Evolutionary conservation across 108 stramenopile genomes (phyloP).

Genomic region (Aurantiochytrium sp.): DNA sequence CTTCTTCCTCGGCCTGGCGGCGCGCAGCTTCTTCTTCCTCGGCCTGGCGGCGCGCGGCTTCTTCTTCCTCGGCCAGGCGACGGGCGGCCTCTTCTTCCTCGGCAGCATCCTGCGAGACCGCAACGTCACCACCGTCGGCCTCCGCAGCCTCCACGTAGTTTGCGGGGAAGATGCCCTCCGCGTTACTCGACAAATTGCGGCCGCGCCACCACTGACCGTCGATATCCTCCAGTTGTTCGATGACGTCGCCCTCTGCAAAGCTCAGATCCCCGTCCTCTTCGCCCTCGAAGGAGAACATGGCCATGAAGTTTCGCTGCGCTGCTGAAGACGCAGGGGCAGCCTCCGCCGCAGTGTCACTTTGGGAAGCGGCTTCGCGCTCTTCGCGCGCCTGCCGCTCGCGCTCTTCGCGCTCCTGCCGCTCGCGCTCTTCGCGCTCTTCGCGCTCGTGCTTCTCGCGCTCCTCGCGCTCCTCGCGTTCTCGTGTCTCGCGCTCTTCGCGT

Average conservation of each 20-base stretch:
- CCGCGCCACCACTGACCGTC: constrained; percentile 18
- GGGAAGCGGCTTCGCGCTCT: too few species aligned
- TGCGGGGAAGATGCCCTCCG: background rate
- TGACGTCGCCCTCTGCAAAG: background rate
- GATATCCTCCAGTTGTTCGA: background rate
- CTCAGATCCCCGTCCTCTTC: background rate
- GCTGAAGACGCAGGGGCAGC: background rate
- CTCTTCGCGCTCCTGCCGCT: background rate
- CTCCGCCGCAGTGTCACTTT: too few species aligned
- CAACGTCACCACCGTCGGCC: background rate
- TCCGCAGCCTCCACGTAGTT: background rate
- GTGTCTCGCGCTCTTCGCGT: background rate
- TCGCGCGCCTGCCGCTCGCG: background rate
- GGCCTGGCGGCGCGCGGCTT: background rate
- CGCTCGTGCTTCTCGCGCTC: background rate
- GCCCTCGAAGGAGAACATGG: background rate
- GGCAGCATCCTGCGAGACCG: background rate
- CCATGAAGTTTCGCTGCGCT: background rate
- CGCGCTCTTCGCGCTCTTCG: background rate
- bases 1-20: background rate
- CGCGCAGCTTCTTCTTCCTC: background rate
- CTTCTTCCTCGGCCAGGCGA: background rate
- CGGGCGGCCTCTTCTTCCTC: background rate
- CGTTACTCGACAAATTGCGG: background rate
- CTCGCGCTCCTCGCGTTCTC: background rate